Conservation (phyloP, 1,284 basidiomycete species). For the Puccinia polysora region DNA sequence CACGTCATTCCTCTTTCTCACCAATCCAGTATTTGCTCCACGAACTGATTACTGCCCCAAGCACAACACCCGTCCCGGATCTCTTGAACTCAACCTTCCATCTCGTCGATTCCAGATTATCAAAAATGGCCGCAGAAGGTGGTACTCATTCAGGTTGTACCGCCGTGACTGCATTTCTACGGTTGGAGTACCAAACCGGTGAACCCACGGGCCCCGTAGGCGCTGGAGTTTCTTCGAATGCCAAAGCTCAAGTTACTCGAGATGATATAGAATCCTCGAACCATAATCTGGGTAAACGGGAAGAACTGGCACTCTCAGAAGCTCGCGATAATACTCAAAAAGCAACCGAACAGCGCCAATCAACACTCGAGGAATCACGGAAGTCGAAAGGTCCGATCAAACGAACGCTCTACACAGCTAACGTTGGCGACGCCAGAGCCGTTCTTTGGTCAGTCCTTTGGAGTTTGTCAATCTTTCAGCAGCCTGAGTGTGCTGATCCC, state of each 20-base stretch:
- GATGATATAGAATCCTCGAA: not conserved
- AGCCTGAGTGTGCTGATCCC: constrained; percentile 19
- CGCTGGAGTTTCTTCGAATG: constrained; percentile 26
- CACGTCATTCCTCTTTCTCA: not conserved
- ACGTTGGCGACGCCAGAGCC: constrained; percentile 87
- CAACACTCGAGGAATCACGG: constrained; percentile 11
- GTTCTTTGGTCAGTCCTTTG: constrained; percentile 63
- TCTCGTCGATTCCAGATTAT: constrained; percentile 75
- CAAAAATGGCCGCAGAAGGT: constrained; percentile 73
- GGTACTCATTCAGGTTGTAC: constrained; percentile 96
- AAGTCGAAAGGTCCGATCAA: constrained; percentile 56
- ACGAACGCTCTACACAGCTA: constrained; percentile 88
- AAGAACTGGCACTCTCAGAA: constrained; percentile 28
- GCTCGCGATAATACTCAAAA: constrained; percentile 45
- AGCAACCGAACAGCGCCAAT: constrained; percentile 48
- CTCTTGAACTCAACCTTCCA: constrained; percentile 90
- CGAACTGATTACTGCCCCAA: constrained; percentile 54
- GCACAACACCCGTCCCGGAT: constrained; percentile 69
- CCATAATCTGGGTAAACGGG: constrained; percentile 16
- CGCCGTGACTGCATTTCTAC: constrained; percentile 91
- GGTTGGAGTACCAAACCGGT: constrained; percentile 70
- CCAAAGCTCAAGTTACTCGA: constrained; percentile 9
- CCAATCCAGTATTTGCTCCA: constrained; percentile 59
- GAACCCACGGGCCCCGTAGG: constrained; percentile 52
- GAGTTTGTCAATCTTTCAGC: not conserved